Percentiles rank a stretch among this genome's conserved stretches.
phyloP scores from a whole-genome alignment of 148 eudicot genomes.

The Rhododendron simsii region DNA sequence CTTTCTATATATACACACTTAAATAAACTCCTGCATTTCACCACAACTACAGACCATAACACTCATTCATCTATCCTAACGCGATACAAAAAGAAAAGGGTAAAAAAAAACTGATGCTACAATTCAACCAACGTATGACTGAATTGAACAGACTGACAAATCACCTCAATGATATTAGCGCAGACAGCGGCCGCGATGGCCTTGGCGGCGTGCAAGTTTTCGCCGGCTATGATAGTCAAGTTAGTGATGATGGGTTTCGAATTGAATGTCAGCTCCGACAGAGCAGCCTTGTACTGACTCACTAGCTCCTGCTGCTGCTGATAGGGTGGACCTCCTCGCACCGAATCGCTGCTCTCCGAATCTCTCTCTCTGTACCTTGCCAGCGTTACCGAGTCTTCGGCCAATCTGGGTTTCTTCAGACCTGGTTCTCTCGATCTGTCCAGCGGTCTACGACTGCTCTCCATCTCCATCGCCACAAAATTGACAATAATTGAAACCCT shows the following conservation, averaged over 20 bases:
- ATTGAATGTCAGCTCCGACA: conserved; percentile 84
- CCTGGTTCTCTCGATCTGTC: conserved; percentile 67
- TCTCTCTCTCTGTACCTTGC: conserved; percentile 15
- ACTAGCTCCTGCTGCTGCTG: conserved; percentile 52
- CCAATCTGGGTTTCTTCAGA: conserved; percentile 56
- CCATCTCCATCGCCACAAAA: conserved; percentile 49
- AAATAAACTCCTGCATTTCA: background rate
- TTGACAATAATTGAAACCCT: background rate
- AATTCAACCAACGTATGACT: conserved; percentile 13
- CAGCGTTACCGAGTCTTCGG: conserved; percentile 32
- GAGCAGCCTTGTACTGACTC: conserved; percentile 75
- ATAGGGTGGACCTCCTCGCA: conserved; percentile 33
- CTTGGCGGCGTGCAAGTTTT: conserved; percentile 81
- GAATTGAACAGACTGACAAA: conserved; percentile 11
- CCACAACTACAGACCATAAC: background rate
- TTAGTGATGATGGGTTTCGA: conserved; percentile 98
- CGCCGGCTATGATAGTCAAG: conserved; percentile 92
- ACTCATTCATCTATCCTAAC: background rate
- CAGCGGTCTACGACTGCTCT: conserved; percentile 66
- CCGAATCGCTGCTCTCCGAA: conserved; percentile 39
- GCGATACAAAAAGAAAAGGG: background rate
- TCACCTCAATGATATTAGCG: conserved; percentile 90
- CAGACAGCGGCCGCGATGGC: conserved; percentile 68
- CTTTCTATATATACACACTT: background rate
- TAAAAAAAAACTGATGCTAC: background rate